A percentile compares a stretch with the other conserved stretches of the same genome.
Evolutionary conservation across 495 filamentous ascomycete genomes (phyloP).

Genomic region (Lepidopterella palustris): DNA sequence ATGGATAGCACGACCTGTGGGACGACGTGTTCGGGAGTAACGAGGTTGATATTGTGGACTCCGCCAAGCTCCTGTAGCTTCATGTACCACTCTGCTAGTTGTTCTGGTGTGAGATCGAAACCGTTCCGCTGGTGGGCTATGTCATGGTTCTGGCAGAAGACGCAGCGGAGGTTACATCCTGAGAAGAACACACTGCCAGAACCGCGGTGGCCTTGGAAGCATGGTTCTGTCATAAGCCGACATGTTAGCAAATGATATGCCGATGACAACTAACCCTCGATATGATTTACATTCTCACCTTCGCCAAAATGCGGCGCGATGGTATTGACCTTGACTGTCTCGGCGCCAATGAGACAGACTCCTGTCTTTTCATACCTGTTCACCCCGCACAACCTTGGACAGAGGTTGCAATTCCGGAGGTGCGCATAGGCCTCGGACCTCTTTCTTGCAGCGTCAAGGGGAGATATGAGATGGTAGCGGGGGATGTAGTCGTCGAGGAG

Average conservation of each 20-base stretch:
- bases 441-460: slow-evolving; percentile 56
- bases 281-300: too few species aligned
- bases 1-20: slow-evolving; percentile 69
- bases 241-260: not conserved
- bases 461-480: slow-evolving; percentile 55
- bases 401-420: slow-evolving; percentile 68
- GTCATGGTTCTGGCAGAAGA: slow-evolving; percentile 79
- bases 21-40: slow-evolving; percentile 72
- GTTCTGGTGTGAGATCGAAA: slow-evolving; percentile 66
- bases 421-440: slow-evolving; percentile 61
- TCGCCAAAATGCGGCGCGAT: slow-evolving; percentile 71
- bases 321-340: slow-evolving; percentile 64
- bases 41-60: slow-evolving; percentile 74
- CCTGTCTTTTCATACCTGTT: slow-evolving; percentile 68
- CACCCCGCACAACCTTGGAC: slow-evolving; percentile 63
- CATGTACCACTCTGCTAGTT: slow-evolving; percentile 69
- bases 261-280: too few species aligned
- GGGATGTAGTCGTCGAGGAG: slow-evolving; percentile 68
- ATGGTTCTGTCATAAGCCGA: slow-evolving; percentile 52
- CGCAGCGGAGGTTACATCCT: slow-evolving; percentile 68
- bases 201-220: slow-evolving; percentile 68
- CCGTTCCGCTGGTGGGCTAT: slow-evolving; percentile 69
- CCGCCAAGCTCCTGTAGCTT: slow-evolving; percentile 66
- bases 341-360: slow-evolving; percentile 64
- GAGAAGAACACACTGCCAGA: slow-evolving; percentile 71